Evolutionary conservation across 116 monocot genomes (phyloP), one percentile per base, ranked within the genome.

Genomic region (Papilionanthe hybrid): DNA sequence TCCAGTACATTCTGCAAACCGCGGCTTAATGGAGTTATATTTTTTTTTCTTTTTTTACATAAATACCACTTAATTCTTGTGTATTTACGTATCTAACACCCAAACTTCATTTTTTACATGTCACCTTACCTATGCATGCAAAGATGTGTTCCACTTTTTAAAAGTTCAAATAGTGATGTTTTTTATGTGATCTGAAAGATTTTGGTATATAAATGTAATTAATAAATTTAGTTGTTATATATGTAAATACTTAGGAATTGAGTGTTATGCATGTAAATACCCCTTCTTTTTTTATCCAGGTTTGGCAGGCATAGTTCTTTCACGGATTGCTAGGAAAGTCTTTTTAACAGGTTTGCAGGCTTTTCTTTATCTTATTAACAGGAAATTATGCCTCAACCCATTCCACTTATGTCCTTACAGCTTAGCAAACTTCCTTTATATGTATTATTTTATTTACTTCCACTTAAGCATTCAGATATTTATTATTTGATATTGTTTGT

Each of bases 281-380:
- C 37, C 37, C 37, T 37, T 37, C 37, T 37, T 37, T 37, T 37
- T 37, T 37, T 37, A 37, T 3, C 48, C 88, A 94, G 96, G 96
- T 78, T 84, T 96, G 47, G 91, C 87, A 55, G 91, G 96, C 49
- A 82, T 92, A 44, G 75, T 79, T 79, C 86, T 94, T 78, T 92
- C 92, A 78, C 82, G 83, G 78, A 81, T 88, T 89, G 92, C 92
- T 42, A 82, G 72, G 78, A 81, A 11, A 45, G 81, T 96, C 84
- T 96, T 87, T 75, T 53, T 96, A 81, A 96, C 97, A 90, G 94
- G 96, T 91, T 79, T 20, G 81, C 73, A 37, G 19, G 5, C 44
- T 20, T 43, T 44, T 37, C 43, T 69, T 25, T 29, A 5, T 69
- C 18, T 4, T 69, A 69, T 69, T 37, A 69, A 37, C 37, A 69